Conservation (phyloP, 768 basidiomycete genomes). For the Tephrocybe rancida region DNA sequence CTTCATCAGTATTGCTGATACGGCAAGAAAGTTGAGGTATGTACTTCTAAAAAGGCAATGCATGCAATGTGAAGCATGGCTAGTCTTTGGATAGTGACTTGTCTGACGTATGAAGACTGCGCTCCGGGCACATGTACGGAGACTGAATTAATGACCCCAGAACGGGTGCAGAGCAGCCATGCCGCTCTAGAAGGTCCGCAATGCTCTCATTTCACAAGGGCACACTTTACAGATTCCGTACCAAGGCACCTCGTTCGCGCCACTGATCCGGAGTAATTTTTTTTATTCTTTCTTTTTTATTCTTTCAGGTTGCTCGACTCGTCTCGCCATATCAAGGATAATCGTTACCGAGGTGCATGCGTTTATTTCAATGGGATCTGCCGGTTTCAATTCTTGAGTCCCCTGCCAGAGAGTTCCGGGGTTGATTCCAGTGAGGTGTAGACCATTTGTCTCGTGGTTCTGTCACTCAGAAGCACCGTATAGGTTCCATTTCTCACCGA, state of each 20-base stretch:
- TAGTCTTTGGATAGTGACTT: too few species aligned
- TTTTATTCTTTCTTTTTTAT: not conserved
- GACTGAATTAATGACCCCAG: not conserved
- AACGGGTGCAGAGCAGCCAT: too few species aligned
- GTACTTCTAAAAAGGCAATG: too few species aligned
- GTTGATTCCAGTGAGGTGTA: not conserved
- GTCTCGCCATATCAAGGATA: not conserved
- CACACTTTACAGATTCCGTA: not conserved
- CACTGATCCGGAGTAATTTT: conserved; percentile 14
- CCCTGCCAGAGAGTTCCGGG: not conserved
- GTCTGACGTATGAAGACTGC: not conserved
- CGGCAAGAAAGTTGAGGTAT: too few species aligned
- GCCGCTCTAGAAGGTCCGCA: not conserved
- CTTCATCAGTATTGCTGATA: too few species aligned
- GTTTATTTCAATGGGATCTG: not conserved
- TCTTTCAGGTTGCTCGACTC: not conserved
- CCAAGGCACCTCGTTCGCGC: conserved; percentile 2
- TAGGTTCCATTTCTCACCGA: conserved; percentile 11
- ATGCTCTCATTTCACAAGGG: not conserved
- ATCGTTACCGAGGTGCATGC: conserved; percentile 7
- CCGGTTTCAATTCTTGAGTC: not conserved
- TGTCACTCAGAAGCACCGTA: not conserved
- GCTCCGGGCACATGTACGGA: not conserved
- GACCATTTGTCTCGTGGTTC: not conserved
- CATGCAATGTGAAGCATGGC: too few species aligned